These are phyloP conservation scores for Ustilago loliicola DNA, from an alignment of 1,284 basidiomycete species.

Conservation along the genomic window DNA sequence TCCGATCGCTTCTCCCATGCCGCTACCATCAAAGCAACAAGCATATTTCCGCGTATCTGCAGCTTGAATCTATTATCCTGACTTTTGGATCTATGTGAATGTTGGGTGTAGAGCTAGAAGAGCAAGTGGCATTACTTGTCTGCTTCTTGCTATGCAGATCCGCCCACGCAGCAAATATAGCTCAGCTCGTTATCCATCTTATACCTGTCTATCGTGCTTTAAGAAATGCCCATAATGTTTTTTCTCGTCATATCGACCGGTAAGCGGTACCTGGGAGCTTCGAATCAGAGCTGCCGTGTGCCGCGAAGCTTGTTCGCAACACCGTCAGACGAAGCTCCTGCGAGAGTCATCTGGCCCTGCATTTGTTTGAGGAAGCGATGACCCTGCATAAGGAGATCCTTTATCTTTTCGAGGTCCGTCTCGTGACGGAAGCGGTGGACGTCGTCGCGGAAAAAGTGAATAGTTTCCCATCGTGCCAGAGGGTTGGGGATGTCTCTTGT, in stretches of 20 bases:
- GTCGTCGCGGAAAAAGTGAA: constrained; percentile 55
- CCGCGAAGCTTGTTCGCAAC: constrained; percentile 37
- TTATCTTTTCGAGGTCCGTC: constrained; percentile 46
- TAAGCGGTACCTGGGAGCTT: neutral
- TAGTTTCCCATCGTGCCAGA: constrained; percentile 58
- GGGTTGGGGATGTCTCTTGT: constrained; percentile 63
- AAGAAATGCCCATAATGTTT: neutral
- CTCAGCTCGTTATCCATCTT: too few relatives aligned
- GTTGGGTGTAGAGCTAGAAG: constrained; percentile 1
- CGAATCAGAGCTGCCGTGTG: constrained; percentile 25
- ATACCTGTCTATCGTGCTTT: neutral
- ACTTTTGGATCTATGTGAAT: constrained; percentile 3
- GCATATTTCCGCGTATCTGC: constrained; percentile 20
- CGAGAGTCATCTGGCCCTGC: constrained; percentile 55
- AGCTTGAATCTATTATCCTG: constrained; percentile 4
- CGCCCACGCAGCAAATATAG: neutral
- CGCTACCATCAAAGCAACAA: constrained; percentile 21
- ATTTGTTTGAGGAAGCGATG: constrained; percentile 54
- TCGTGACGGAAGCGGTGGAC: constrained; percentile 43
- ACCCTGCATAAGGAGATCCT: constrained; percentile 50
- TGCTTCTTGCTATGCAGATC: constrained; percentile 9
- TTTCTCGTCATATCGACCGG: neutral
- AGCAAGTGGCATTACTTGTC: neutral
- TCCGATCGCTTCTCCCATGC: constrained; percentile 30
- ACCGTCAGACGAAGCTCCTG: constrained; percentile 33